Base-by-base conservation (phyloP, 768 basidiomycete genomes). In the Kwoniella sp. region DNA sequence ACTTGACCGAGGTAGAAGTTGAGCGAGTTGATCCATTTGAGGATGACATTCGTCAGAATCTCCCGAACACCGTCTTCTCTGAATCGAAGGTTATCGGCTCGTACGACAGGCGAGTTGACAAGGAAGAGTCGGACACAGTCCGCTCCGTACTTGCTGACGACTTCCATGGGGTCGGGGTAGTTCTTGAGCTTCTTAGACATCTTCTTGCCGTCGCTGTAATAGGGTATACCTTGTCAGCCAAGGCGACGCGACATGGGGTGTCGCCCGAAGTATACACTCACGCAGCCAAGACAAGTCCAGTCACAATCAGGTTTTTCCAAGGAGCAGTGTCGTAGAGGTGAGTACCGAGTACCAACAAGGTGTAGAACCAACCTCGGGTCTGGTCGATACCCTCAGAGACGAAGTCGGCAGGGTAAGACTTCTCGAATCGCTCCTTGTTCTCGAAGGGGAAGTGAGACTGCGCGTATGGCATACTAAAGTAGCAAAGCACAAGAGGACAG, bases 291-390 rank as follows among this genome's bases (percentile, higher is more conserved):
- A 99, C 93, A 59, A 98, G 88, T 69, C 96, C 96, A 38, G 90
- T 92, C 51, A 93, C 92, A 67, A 98, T 96, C 73, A 99, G 83
- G 81, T 99, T 99, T 84, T 94, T 92, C 95, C 96, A 98, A 2
- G 96, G 95, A 1, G 96, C 95, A 61, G 82, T 87, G 51, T 89
- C 90, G 76, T 96, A 97, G 57, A 99, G 85, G 79, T 95, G 94
- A 23, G 93, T 96, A n/a, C 91, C 91, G 26, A 98, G 85, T 3
- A 99, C 93, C 47, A 99, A 87, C 15, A 99, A 82, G 1, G 96
- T 98, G 83, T 99, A 99, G 86, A 99, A 99, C 96, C 96, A 99
- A 25, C 96, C 96, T 73, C 96, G 88, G 28, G 95, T 98, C 82
- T 99, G 96, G 81, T 99, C 96, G 68, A 99, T 95, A 75, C 94